Conservation (phyloP, 2,329 filamentous ascomycete species). For the Alternaria longipes region DNA sequence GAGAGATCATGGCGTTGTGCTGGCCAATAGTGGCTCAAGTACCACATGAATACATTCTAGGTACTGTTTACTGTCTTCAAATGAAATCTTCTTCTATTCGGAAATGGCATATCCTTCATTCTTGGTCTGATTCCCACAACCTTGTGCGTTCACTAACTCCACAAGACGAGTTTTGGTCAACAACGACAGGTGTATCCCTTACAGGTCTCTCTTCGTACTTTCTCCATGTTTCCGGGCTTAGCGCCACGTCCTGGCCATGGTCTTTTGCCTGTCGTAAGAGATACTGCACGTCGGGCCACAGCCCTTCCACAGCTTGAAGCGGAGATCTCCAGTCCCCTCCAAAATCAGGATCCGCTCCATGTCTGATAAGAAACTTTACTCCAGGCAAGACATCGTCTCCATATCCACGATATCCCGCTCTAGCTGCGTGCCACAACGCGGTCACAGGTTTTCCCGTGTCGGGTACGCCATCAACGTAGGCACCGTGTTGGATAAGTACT, state of each 20-base stretch:
- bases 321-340: slow-evolving; percentile 1
- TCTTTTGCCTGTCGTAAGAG: not conserved
- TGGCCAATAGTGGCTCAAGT: not conserved
- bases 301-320: not conserved
- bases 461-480: not conserved
- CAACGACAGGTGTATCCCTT: too few species aligned
- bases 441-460: not conserved
- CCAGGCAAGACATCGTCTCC: not conserved
- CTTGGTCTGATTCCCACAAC: not conserved
- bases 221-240: not conserved
- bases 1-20: slow-evolving; percentile 9
- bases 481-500: slow-evolving; percentile 1
- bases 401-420: not conserved
- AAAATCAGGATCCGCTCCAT: slow-evolving; percentile 4
- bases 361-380: slow-evolving; percentile 1
- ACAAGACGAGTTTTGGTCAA: not conserved
- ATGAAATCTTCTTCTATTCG: not conserved
- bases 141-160: not conserved
- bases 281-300: not conserved
- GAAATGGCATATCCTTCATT: not conserved
- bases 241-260: not conserved
- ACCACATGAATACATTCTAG: not conserved
- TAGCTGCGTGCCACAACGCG: slow-evolving; percentile 3
- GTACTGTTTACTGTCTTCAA: not conserved
- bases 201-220: not conserved